Conservation (phyloP, 768 basidiomycete genomes). For the Multifurca ochricompacta region DNA sequence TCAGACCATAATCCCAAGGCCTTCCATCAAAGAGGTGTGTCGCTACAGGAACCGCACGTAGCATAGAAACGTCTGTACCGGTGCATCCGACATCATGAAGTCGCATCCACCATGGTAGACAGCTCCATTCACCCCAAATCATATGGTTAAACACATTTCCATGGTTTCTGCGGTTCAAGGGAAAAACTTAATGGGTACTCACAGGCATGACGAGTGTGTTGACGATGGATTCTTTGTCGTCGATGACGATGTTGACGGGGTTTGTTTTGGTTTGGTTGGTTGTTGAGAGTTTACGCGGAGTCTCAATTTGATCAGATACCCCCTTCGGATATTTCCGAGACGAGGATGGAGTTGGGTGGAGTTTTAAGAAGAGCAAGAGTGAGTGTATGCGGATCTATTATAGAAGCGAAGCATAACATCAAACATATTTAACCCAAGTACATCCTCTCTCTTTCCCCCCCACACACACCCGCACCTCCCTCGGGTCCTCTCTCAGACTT, state of each 20-base stretch:
- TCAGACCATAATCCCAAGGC: neutral
- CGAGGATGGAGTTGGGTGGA: no score
- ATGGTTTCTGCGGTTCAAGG: neutral
- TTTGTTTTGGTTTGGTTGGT: neutral
- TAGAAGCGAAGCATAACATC: no score
- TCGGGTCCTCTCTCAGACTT: neutral
- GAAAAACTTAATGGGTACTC: slow-evolving; percentile 8
- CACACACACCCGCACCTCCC: no score
- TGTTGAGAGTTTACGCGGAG: slow-evolving; percentile 15
- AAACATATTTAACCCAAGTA: no score
- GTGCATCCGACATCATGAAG: neutral
- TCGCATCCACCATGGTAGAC: slow-evolving; percentile 5
- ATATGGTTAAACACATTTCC: neutral
- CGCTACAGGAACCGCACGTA: neutral
- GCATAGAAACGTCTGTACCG: neutral
- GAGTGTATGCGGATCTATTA: no score
- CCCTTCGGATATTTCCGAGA: neutral
- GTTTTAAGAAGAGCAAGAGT: no score
- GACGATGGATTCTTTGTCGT: slow-evolving; percentile 12
- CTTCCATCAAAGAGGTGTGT: neutral
- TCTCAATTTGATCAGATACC: neutral
- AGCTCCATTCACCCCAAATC: neutral
- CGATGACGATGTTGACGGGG: slow-evolving; percentile 6
- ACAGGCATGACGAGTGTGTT: slow-evolving; percentile 17
- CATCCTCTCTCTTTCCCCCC: no score